Evolutionary conservation across 345 rosid species (phyloP), one percentile per base, ranked within the genome.

Genomic region (Camelina neglecta): DNA sequence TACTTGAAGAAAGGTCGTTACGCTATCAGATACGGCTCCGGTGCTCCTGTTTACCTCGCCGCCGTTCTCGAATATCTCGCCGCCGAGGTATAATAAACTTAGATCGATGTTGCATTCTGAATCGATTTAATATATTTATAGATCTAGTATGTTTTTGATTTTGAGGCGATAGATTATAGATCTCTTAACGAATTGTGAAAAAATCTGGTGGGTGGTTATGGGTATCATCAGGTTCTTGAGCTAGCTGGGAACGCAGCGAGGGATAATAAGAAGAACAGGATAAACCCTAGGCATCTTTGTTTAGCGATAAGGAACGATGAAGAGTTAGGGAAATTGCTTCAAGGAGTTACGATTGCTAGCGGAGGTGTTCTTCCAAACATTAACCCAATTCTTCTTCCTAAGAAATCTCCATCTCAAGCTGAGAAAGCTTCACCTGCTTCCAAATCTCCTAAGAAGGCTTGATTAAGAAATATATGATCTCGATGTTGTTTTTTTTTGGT

Each of bases 51-150:
- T 9, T 91, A 86, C 68, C 81, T 91, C 50, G 90, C 97, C 54
- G 94, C 93, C 5, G 96, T 90, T 4, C 87, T 90, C 36, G 93
- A 90, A 83, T 90, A 90, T 55, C 85, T 91, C 5, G 93, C 96
- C 8, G 93, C 96, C 4, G 96, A 91, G 89, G 96, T 87, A 71
- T 3, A 10, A 41, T 0, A 24, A 35, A 35, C 33, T 31, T 20
- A 61, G 71, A 76, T 79, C 12, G 59, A 36, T 73, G 9, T 54
- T 42, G 48, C 68, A 68, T 68, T 75, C 1, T 24, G 18, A 50
- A 53, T 11, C 11, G 15, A 11, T 21, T 76, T 71, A 55, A 6
- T 35, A 35, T 6, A 35, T 6, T 1, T 39, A 2, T 26, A 16
- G 69, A 75, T 69, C 49, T 67, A 60, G 8, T 26, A 26, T 26